These are phyloP conservation scores for Pseudocercospora vitis DNA, from an alignment of 2,329 filamentous ascomycete species.

Conservation along the genomic window DNA sequence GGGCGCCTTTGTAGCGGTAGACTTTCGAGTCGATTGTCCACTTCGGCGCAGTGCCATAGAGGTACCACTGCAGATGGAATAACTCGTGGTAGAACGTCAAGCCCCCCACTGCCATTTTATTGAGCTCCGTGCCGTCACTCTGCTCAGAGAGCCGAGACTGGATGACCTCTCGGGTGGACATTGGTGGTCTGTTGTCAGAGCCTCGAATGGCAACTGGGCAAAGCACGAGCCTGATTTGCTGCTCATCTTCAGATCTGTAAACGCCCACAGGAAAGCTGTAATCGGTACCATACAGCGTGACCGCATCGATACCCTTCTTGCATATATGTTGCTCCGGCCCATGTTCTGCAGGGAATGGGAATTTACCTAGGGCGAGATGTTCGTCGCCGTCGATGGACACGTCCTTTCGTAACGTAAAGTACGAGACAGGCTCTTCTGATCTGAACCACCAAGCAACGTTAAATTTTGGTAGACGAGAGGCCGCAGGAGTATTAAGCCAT, in stretches of 20 bases:
- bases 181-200: neutral
- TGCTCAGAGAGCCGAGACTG: neutral
- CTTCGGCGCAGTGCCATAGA: neutral
- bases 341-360: neutral
- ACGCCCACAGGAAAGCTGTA: neutral
- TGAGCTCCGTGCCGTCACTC: neutral
- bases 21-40: neutral
- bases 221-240: neutral
- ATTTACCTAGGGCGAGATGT: neutral
- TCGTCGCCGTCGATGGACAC: neutral
- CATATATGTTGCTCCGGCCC: neutral
- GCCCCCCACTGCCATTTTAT: neutral
- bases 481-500: neutral
- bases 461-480: neutral
- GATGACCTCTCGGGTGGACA: neutral
- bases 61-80: neutral
- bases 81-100: conserved; percentile 11
- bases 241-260: neutral
- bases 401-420: neutral
- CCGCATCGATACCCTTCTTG: neutral
- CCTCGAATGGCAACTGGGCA: neutral
- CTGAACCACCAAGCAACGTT: neutral
- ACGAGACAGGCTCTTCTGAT: neutral
- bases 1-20: neutral
- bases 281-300: neutral